A percentile compares a stretch with the other conserved stretches of the same genome.
Evolutionary conservation across 2,329 filamentous ascomycete genomes (phyloP).

Genomic region (Xylariales sp.): DNA sequence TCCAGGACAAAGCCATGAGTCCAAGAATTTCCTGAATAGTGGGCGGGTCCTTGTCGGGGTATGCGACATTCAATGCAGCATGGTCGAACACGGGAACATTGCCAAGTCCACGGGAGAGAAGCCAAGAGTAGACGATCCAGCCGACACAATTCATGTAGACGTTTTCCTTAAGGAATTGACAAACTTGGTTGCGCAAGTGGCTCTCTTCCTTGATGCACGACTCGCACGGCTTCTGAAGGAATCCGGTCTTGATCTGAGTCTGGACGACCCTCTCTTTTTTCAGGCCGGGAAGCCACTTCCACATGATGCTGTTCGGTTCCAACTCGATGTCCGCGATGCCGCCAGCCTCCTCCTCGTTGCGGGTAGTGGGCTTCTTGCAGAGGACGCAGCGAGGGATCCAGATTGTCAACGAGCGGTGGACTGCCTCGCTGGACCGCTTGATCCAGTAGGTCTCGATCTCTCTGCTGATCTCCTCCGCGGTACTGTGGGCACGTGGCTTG

Average conservation of each 20-base stretch:
- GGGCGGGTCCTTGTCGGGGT: conserved; percentile 10
- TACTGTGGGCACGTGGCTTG: no score
- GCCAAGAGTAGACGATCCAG: conserved; percentile 19
- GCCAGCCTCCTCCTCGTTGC: not conserved
- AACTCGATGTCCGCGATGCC: conserved; percentile 16
- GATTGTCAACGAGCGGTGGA: conserved; percentile 11
- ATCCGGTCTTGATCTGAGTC: conserved; percentile 14
- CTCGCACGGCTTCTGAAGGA: conserved; percentile 15
- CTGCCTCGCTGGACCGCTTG: not conserved
- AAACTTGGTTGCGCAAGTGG: conserved; percentile 12
- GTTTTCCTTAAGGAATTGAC: conserved; percentile 7
- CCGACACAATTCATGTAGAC: conserved; percentile 5
- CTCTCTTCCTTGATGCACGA: conserved; percentile 15
- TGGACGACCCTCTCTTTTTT: conserved; percentile 4
- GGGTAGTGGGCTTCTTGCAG: conserved; percentile 13
- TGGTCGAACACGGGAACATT: conserved; percentile 14
- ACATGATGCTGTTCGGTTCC: conserved; percentile 14
- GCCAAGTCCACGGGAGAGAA: conserved; percentile 12
- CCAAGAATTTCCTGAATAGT: conserved; percentile 1
- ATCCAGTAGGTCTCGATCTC: conserved; percentile 1
- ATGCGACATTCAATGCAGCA: conserved; percentile 8
- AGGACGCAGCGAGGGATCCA: conserved; percentile 17
- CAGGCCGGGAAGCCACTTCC: conserved; percentile 12
- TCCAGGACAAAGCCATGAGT: conserved; percentile 17
- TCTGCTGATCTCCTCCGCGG: not conserved